Percentiles rank a stretch among this genome's conserved stretches.
Conservation (phyloP, 2,329 filamentous ascomycete genomes). For the Tricladium varicosporioides region DNA sequence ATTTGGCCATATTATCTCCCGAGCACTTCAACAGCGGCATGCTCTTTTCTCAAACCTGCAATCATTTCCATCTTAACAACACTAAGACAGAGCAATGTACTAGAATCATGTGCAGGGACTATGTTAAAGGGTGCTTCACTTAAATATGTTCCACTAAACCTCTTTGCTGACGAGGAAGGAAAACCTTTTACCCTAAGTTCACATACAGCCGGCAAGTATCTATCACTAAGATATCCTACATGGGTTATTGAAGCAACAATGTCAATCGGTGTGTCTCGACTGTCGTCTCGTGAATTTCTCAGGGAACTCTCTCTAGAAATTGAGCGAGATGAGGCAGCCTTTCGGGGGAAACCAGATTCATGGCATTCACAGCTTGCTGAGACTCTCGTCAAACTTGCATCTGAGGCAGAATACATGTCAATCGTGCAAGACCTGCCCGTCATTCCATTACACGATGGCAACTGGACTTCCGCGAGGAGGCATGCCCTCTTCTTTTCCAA, state of each 20-base stretch:
- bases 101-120: neutral
- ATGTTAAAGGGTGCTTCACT: neutral
- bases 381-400: no score
- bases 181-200: neutral
- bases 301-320: no score
- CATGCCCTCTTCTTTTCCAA: no score
- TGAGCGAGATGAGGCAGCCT: no score
- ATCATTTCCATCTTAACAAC: neutral
- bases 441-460: no score
- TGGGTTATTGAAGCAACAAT: neutral
- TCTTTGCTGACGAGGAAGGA: neutral
- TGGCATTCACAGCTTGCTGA: no score
- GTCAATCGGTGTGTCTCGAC: no score
- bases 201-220: neutral
- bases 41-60: neutral
- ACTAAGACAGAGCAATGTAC: neutral
- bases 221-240: neutral
- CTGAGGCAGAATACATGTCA: no score
- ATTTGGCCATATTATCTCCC: neutral
- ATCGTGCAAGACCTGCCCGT: no score
- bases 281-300: no score
- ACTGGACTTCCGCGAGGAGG: no score
- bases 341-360: no score
- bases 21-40: neutral
- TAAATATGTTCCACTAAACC: neutral